Percentiles rank a stretch among this genome's conserved stretches.
These are phyloP conservation scores for Komagataella pastoris DNA, from an alignment of 805 yeast genomes.

Conservation along the genomic window DNA sequence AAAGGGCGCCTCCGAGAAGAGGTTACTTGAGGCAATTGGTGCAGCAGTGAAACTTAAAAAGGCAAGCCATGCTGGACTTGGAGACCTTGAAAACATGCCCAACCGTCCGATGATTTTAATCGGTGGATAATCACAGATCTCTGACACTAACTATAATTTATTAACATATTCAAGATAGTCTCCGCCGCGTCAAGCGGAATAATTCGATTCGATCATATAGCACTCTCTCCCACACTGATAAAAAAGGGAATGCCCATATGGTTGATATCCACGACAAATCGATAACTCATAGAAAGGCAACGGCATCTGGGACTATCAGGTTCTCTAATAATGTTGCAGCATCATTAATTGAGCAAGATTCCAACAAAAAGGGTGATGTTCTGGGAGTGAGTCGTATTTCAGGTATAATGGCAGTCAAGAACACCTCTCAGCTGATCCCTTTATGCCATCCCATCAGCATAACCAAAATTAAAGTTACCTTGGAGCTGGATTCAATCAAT, in stretches of 20 bases:
- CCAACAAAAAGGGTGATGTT: slow-evolving; percentile 39
- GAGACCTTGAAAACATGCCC: slow-evolving; percentile 27
- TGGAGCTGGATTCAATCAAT: slow-evolving; percentile 10
- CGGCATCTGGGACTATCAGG: slow-evolving; percentile 26
- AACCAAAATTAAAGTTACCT: slow-evolving; percentile 23
- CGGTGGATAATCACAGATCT: slow-evolving; percentile 27
- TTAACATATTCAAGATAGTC: slow-evolving; percentile 3
- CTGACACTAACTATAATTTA: not conserved
- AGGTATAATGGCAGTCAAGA: slow-evolving; percentile 38
- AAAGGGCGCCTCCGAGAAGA: slow-evolving; percentile 18
- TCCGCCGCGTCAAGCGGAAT: not conserved
- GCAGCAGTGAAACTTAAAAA: slow-evolving; percentile 31
- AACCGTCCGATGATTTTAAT: slow-evolving; percentile 45
- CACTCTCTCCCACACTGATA: slow-evolving; percentile 23
- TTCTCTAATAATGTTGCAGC: slow-evolving; percentile 22
- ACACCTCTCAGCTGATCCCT: slow-evolving; percentile 31
- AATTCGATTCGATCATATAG: not conserved
- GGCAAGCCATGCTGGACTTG: slow-evolving; percentile 38
- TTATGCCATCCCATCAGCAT: slow-evolving; percentile 34
- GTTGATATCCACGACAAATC: slow-evolving; percentile 30
- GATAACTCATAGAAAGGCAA: slow-evolving; percentile 26
- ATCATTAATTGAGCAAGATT: slow-evolving; percentile 18
- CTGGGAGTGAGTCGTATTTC: slow-evolving; percentile 32
- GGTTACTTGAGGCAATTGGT: slow-evolving; percentile 25
- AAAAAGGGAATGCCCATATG: slow-evolving; percentile 31